Percentiles rank a stretch among this genome's conserved stretches.
Evolutionary conservation across 306 rosid species (phyloP).

Genomic region (Prosopis cineraria): DNA sequence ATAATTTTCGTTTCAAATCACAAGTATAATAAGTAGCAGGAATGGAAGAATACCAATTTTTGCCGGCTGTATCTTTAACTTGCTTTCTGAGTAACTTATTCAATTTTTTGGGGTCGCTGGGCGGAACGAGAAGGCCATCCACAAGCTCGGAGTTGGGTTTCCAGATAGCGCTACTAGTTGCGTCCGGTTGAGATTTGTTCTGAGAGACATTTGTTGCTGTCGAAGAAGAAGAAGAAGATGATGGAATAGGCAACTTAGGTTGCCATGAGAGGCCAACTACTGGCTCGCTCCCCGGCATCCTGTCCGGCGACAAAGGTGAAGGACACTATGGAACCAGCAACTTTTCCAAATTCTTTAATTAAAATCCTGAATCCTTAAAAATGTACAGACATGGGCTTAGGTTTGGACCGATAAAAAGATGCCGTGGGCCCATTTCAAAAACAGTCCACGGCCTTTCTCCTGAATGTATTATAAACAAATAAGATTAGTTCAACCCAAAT

Average conservation of each 20-base stretch:
- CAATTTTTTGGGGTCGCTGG: constrained; percentile 63
- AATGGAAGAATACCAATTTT: constrained; percentile 56
- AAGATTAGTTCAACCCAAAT: too few species aligned
- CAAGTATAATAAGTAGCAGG: background rate
- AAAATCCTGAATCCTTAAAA: too few species aligned
- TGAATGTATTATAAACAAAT: too few species aligned
- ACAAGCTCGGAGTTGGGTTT: constrained; percentile 68
- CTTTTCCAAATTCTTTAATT: background rate
- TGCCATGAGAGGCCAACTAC: constrained; percentile 78
- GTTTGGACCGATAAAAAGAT: background rate
- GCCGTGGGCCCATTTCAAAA: background rate
- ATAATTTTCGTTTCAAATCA: background rate
- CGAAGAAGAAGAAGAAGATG: constrained; percentile 43
- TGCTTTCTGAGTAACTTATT: constrained; percentile 65
- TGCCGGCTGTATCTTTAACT: constrained; percentile 73
- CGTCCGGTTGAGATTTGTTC: constrained; percentile 36
- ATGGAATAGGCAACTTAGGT: constrained; percentile 59
- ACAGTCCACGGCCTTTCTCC: too few species aligned
- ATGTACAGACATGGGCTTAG: background rate
- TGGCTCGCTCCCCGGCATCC: constrained; percentile 56
- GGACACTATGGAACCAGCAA: background rate
- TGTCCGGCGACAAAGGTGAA: background rate
- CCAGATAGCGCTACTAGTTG: constrained; percentile 52
- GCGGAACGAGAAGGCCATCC: constrained; percentile 81
- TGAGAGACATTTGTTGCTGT: constrained; percentile 29